These are phyloP conservation scores for Angomonas ambiguus DNA, from an alignment of 208 protist genomes.

Conservation along the genomic window DNA sequence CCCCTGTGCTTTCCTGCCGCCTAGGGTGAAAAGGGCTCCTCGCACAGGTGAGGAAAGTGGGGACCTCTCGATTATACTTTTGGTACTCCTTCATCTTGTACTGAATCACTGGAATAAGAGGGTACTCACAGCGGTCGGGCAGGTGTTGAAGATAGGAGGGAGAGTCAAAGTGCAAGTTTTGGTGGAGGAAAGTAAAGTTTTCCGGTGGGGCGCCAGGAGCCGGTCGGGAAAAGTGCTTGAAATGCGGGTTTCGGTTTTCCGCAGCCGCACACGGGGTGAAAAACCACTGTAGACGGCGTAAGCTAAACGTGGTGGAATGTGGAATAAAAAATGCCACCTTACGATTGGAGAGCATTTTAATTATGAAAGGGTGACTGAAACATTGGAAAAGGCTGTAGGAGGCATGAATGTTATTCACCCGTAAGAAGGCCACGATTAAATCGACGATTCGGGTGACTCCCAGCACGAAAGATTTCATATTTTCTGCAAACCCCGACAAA, in stretches of 20 bases:
- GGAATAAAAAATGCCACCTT: constrained; percentile 5
- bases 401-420: constrained; percentile 53
- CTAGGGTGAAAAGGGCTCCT: constrained; percentile 10
- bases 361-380: constrained; percentile 41
- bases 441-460: constrained; percentile 35
- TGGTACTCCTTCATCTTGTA: constrained; percentile 37
- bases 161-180: constrained; percentile 18
- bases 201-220: neutral
- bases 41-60: constrained; percentile 30
- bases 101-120: constrained; percentile 39
- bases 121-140: constrained; percentile 35
- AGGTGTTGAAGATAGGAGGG: constrained; percentile 43
- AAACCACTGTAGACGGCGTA: constrained; percentile 24
- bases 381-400: constrained; percentile 35
- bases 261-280: constrained; percentile 11
- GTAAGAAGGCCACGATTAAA: constrained; percentile 41
- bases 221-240: constrained; percentile 1
- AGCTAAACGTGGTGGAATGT: constrained; percentile 19
- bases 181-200: neutral
- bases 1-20: neutral
- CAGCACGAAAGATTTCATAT: constrained; percentile 12
- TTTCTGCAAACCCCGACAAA: neutral
- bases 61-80: constrained; percentile 22
- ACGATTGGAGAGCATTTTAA: constrained; percentile 20
- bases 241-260: neutral